Percentiles rank a stretch among this genome's conserved stretches.
phyloP scores from a whole-genome alignment of 805 yeast genomes.

The Suhomyces kilbournensis region DNA sequence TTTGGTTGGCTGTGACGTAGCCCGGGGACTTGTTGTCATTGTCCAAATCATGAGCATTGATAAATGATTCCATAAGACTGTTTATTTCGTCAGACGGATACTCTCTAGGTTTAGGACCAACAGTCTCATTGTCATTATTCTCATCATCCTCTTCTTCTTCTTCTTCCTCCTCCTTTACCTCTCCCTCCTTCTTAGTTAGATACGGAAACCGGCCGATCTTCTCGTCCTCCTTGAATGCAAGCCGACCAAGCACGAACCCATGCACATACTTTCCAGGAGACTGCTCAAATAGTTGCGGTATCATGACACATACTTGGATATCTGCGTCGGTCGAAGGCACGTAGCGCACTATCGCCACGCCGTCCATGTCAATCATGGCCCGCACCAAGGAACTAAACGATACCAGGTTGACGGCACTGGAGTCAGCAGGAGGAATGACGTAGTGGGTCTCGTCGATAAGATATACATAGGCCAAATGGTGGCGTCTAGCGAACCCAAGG shows the following conservation, averaged over 20 bases:
- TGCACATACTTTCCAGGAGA: slow-evolving; percentile 17
- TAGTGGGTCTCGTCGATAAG: slow-evolving; percentile 57
- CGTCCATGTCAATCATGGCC: slow-evolving; percentile 46
- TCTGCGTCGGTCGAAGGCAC: slow-evolving; percentile 51
- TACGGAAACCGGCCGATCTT: slow-evolving; percentile 52
- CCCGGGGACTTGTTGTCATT: background rate
- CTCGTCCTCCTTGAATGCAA: slow-evolving; percentile 78
- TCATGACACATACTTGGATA: slow-evolving; percentile 49
- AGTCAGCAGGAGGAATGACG: slow-evolving; percentile 40
- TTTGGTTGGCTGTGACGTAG: slow-evolving; percentile 11
- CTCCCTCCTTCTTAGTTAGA: slow-evolving; percentile 13
- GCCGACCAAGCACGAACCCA: slow-evolving; percentile 48
- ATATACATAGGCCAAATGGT: slow-evolving; percentile 54
- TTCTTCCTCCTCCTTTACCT: slow-evolving; percentile 6
- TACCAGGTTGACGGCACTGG: slow-evolving; percentile 32
- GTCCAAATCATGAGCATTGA: slow-evolving; percentile 25
- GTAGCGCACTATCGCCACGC: slow-evolving; percentile 60
- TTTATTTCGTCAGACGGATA: slow-evolving; percentile 8
- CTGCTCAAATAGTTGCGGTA: slow-evolving; percentile 36
- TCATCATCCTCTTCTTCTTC: slow-evolving; percentile 4
- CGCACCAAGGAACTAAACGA: slow-evolving; percentile 42
- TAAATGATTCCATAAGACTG: slow-evolving; percentile 32
- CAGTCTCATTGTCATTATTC: background rate
- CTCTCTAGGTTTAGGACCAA: slow-evolving; percentile 1
- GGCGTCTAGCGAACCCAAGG: slow-evolving; percentile 52